Evolutionary conservation across 805 yeast species (phyloP), one percentile per base, ranked within the genome.

Genomic region (Lipomyces yamadae): DNA sequence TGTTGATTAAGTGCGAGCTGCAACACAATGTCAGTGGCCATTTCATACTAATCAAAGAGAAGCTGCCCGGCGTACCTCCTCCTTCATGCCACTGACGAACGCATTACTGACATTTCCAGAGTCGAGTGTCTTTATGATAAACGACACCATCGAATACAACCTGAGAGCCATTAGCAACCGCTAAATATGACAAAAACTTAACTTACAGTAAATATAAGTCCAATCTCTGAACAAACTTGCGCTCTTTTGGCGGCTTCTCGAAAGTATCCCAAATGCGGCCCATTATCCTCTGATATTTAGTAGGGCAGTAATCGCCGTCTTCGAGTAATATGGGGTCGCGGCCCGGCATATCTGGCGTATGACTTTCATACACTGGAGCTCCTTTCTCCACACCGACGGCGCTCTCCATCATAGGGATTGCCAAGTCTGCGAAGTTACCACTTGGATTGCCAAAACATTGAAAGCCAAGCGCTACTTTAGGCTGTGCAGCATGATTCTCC

Each of bases 101-200:
- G 84, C 85, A 58, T 81, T 81, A 57, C 77, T 82, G 64, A 85
- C 78, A 74, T 88, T 88, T 48, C 85, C 80, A 58, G 81, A 81
- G 73, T 88, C 91, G 60, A 88, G 78, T 62, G 86, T 85, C 73
- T 85, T 86, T 54, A 80, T 63, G 10, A 55, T 54, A 48, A 60
- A 65, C 3, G 68, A 52, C 42, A 65, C 39, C 53, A 61, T 58
- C 48, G 65, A 50, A 33, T 54, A 54, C 18, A 59, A 11, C 4
- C 60, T 56, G 33, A 18, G 18, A 39, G 24, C 13, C 8, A 35
- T 35, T 52, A 50, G 24, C 2, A 29, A 7, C 33, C n/a, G 24
- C 24, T 54, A 8, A 29, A 3, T 29, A 37, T 11, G 18, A 60
- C 34, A 63, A 11, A 18, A 39, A 33, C 29, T 15, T 13, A 15